Conservation (phyloP, 1,139 yeast genomes). For the Candida anutae region DNA sequence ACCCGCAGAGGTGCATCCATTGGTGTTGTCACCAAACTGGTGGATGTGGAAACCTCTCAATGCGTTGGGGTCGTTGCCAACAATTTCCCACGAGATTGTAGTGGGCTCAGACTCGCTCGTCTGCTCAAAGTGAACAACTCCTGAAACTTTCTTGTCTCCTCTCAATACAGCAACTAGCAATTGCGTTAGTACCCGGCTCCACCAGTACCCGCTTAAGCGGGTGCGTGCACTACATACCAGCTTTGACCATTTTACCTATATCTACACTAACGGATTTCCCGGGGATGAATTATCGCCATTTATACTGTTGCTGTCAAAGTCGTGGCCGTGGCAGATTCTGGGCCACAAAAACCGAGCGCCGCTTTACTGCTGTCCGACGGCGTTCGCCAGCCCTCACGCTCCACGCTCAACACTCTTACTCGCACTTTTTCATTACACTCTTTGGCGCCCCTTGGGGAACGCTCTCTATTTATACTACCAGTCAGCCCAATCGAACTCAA, state of each 20-base stretch:
- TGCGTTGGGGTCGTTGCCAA: slow-evolving; percentile 83
- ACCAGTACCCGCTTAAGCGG: neutral
- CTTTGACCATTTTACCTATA: slow-evolving; percentile 29
- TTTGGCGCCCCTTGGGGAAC: too few species aligned
- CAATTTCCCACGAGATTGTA: slow-evolving; percentile 76
- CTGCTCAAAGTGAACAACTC: slow-evolving; percentile 84
- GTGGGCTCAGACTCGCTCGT: slow-evolving; percentile 70
- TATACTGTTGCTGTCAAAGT: too few species aligned
- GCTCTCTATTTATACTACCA: too few species aligned
- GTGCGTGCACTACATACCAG: slow-evolving; percentile 18
- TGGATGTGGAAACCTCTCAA: slow-evolving; percentile 97
- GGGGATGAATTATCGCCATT: too few species aligned
- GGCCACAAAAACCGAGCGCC: too few species aligned
- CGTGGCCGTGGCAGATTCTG: too few species aligned
- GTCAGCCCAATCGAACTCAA: too few species aligned
- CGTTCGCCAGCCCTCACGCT: too few species aligned
- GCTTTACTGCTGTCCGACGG: too few species aligned
- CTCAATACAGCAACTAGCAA: slow-evolving; percentile 81
- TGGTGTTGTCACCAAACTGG: slow-evolving; percentile 97
- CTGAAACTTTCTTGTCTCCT: slow-evolving; percentile 87
- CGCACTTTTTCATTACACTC: too few species aligned
- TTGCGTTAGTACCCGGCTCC: slow-evolving; percentile 1
- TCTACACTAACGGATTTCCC: too few species aligned
- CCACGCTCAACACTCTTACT: too few species aligned
- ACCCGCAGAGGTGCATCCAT: slow-evolving; percentile 98